Conservation (phyloP, 805 yeast species). For the Tetrapisispora phaffii region DNA sequence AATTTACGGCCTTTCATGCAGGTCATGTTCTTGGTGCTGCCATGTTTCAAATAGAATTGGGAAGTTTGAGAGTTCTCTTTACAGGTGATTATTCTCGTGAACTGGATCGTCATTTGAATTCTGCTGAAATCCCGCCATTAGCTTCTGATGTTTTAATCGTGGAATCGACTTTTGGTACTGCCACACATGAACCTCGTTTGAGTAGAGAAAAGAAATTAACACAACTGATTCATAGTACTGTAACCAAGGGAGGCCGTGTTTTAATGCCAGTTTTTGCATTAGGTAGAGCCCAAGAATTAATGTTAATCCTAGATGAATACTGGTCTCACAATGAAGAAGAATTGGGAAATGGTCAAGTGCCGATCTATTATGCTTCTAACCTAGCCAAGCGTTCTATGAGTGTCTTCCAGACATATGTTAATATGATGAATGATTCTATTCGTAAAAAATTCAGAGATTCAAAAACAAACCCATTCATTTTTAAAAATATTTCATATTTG, state of each 20-base stretch:
- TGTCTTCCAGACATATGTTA: slow-evolving; percentile 90
- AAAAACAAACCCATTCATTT: slow-evolving; percentile 80
- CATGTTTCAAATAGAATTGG: slow-evolving; percentile 91
- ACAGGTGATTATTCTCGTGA: slow-evolving; percentile 98
- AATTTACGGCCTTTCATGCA: slow-evolving; percentile 97
- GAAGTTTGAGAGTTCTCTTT: slow-evolving; percentile 77
- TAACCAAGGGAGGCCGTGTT: slow-evolving; percentile 83
- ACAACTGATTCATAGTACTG: slow-evolving; percentile 70
- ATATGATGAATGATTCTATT: slow-evolving; percentile 93
- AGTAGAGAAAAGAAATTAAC: slow-evolving; percentile 80
- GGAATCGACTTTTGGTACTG: slow-evolving; percentile 96
- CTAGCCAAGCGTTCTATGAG: slow-evolving; percentile 95
- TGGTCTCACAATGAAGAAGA: slow-evolving; percentile 82
- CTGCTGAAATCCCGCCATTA: slow-evolving; percentile 86
- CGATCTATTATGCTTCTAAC: slow-evolving; percentile 83
- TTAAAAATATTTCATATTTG: slow-evolving; percentile 73
- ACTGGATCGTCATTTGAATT: slow-evolving; percentile 86
- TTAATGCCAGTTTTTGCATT: slow-evolving; percentile 90
- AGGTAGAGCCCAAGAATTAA: slow-evolving; percentile 92
- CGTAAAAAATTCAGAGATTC: slow-evolving; percentile 66
- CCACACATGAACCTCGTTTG: slow-evolving; percentile 83
- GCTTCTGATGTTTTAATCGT: slow-evolving; percentile 85
- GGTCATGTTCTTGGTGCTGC: slow-evolving; percentile 99
- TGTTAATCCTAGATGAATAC: slow-evolving; percentile 86
- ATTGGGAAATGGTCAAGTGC: slow-evolving; percentile 49